Base-by-base conservation (phyloP, 2,329 filamentous ascomycete species). In the Colletotrichum godetiae region DNA sequence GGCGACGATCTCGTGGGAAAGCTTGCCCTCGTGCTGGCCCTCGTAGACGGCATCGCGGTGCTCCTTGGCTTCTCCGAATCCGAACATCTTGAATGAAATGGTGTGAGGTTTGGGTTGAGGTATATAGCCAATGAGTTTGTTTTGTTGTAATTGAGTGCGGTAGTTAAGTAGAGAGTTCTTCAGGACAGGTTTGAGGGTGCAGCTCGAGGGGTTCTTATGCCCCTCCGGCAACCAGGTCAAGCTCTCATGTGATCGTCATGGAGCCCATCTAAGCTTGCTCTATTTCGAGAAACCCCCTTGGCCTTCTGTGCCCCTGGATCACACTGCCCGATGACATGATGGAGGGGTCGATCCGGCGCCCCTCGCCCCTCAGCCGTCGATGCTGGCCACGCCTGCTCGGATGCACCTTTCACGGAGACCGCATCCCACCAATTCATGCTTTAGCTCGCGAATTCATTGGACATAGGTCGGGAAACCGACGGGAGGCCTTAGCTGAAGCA, bases 1-100 rank as follows among this genome's bases (percentile, higher is more conserved):
- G 76, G 92, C 93, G 68, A 95, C 81, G 60, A 94, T 80, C 85
- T 97, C 93, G 84, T 96, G 94, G 77, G 78, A 76, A 68, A 80
- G 78, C 13, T 79, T 72, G 7, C 80, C 78, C 68, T 82, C 79
- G 71, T 82, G 81, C 10, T 71, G 67, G 22, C 77, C 75, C 3
- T 75, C 42, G 4, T 73, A 76, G 1, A 81, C 66, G 60, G 78
- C 27, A 56, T 82, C 75, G 64, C 68, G 73, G 57, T 74, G 61
- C 53, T 75, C 72, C 61, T 58, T 75, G 31, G 72, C 68, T 31
- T 75, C 74, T 63, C 73, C 74, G 66, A 75, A 75, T 72, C 74
- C 74, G 65, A 75, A 75, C 74, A 75, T 75, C 1, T 56, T 75
- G 60, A 29, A 24, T 2, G 2, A 22, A 12, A 49, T 8, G 15